Conservation (phyloP, 208 protist genomes). For the Acanthamoeba royreba region DNA sequence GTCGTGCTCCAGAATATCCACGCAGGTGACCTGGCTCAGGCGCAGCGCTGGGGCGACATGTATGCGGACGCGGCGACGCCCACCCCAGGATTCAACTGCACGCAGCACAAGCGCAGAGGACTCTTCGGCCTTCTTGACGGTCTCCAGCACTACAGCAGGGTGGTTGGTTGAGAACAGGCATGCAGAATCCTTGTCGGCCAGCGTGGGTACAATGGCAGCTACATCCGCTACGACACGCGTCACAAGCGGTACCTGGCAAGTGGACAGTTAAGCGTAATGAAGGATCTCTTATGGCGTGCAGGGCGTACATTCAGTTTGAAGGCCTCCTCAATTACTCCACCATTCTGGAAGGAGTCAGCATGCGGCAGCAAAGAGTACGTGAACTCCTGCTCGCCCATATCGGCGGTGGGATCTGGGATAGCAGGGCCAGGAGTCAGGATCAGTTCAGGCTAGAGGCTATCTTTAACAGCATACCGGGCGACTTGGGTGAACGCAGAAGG, state of each 20-base stretch:
- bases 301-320: conserved; percentile 57
- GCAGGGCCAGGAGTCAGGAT: not conserved
- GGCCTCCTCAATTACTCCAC: conserved; percentile 53
- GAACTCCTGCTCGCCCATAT: conserved; percentile 60
- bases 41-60: not conserved
- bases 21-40: not conserved
- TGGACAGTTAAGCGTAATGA: not conserved
- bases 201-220: not conserved
- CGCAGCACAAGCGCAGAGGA: not conserved
- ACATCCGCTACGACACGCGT: not conserved
- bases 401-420: not conserved
- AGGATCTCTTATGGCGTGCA: not conserved
- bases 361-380: conserved; percentile 55
- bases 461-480: conserved; percentile 53
- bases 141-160: not conserved
- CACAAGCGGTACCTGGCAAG: not conserved
- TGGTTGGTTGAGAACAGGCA: not conserved
- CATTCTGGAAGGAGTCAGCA: conserved; percentile 48
- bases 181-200: not conserved
- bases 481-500: conserved; percentile 57
- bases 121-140: conserved; percentile 4
- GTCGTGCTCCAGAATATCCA: not conserved
- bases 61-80: not conserved
- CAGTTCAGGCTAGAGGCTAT: not conserved
- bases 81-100: not conserved